Evolutionary conservation across 2,329 filamentous ascomycete species (phyloP).

Genomic region (Colletotrichum sidae): DNA sequence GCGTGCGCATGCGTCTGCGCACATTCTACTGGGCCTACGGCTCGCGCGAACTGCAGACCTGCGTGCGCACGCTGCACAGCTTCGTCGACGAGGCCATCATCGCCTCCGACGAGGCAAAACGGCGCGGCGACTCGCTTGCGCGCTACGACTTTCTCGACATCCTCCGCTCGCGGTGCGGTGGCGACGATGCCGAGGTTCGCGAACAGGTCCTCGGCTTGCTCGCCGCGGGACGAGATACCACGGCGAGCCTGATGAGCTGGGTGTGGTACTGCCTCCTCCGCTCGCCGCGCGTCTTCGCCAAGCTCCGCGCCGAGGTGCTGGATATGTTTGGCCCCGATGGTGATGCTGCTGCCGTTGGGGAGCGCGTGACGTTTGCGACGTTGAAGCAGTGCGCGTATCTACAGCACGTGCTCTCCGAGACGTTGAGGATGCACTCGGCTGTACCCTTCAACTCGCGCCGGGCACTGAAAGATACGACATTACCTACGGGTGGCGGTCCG

Average conservation of each 20-base stretch:
- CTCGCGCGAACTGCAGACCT: background rate
- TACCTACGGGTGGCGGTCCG: conserved; percentile 51
- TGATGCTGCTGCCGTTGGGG: background rate
- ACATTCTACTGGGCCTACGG: conserved; percentile 31
- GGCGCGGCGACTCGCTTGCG: conserved; percentile 13
- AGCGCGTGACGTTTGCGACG: conserved; percentile 32
- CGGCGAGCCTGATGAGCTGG: conserved; percentile 40
- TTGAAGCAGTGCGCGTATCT: conserved; percentile 42
- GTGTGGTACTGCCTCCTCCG: conserved; percentile 39
- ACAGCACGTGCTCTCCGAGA: conserved; percentile 41
- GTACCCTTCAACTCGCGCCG: conserved; percentile 48
- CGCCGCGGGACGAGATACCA: conserved; percentile 42
- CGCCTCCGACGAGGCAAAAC: conserved; percentile 18
- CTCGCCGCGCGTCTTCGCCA: conserved; percentile 26
- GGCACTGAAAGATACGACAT: conserved; percentile 45
- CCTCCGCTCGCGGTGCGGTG: conserved; percentile 30
- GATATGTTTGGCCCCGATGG: conserved; percentile 14
- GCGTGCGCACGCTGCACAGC: conserved; percentile 21
- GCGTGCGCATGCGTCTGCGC: conserved; percentile 29
- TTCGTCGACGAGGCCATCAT: conserved; percentile 38
- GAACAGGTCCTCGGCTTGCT: conserved; percentile 29
- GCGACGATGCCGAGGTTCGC: conserved; percentile 20
- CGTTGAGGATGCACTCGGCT: conserved; percentile 49
- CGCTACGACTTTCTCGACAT: conserved; percentile 38
- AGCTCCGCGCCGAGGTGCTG: conserved; percentile 36